Evolutionary conservation across 352 stramenopile species (phyloP).

Genomic region (Phytophthora niederhauseri): DNA sequence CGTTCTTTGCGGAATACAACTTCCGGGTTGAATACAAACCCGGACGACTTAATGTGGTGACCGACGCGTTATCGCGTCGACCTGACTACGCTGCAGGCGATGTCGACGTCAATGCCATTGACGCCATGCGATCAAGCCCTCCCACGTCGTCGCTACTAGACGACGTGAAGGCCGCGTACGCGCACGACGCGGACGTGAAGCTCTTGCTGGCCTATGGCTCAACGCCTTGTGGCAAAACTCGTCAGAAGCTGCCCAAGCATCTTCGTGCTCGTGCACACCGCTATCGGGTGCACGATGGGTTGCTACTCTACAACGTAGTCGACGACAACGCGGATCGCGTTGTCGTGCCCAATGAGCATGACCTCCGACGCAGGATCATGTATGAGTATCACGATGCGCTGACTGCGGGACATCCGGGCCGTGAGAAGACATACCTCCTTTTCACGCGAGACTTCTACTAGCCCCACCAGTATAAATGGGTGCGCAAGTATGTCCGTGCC

Average conservation of each 20-base stretch:
- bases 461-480: no score
- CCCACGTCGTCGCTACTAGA: no score
- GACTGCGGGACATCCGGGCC: no score
- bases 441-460: no score
- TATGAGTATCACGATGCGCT: not conserved
- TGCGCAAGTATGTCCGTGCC: no score
- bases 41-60: not conserved
- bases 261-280: not conserved
- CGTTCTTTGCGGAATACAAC: not conserved
- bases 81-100: not conserved
- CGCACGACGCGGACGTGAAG: no score
- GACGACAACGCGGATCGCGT: constrained; percentile 15
- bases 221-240: not conserved
- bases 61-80: not conserved
- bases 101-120: no score
- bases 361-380: constrained; percentile 15
- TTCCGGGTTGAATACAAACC: not conserved
- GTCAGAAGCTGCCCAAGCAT: constrained; percentile 6
- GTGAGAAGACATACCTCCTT: no score
- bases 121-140: no score
- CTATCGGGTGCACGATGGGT: not conserved
- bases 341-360: constrained; percentile 7
- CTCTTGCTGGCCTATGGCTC: no score
- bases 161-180: no score
- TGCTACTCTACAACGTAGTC: constrained; percentile 9